Conservation (phyloP, 1,284 basidiomycete species). For the Sporisorium sorghi region DNA sequence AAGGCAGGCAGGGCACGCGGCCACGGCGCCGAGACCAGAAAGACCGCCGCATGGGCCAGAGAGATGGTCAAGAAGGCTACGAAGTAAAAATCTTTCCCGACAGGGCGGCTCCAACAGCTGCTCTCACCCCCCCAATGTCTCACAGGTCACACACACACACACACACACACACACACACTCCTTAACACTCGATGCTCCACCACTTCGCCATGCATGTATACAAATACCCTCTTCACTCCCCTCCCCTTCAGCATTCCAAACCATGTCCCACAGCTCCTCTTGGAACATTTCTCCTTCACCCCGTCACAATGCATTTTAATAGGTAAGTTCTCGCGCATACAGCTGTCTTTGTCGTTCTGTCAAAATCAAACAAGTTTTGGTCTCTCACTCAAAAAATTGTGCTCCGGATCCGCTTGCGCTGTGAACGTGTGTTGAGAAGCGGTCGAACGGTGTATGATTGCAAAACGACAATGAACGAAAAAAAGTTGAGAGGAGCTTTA, state of each 20-base stretch:
- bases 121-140: slow-evolving; percentile 5
- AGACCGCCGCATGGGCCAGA: slow-evolving; percentile 74
- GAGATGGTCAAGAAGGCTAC: slow-evolving; percentile 70
- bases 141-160: no score
- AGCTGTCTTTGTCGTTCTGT: neutral
- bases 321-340: slow-evolving; percentile 10
- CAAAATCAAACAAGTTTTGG: neutral
- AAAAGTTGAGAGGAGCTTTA: neutral
- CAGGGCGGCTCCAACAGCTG: slow-evolving; percentile 29
- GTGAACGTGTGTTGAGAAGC: neutral
- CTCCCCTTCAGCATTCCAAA: slow-evolving; percentile 4
- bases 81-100: slow-evolving; percentile 11
- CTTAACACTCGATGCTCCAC: slow-evolving; percentile 6
- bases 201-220: slow-evolving; percentile 12
- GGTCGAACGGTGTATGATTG: neutral
- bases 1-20: slow-evolving; percentile 73
- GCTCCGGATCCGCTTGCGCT: neutral
- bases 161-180: neutral
- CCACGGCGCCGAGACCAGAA: slow-evolving; percentile 72
- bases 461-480: no score
- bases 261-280: slow-evolving; percentile 1
- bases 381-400: neutral
- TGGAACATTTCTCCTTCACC: neutral
- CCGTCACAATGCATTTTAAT: slow-evolving; percentile 7
- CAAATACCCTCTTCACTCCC: slow-evolving; percentile 3